A percentile compares a stretch with the other conserved stretches of the same genome.
Conservation (phyloP, 495 filamentous ascomycete species). For the Recurvomyces mirabilis region DNA sequence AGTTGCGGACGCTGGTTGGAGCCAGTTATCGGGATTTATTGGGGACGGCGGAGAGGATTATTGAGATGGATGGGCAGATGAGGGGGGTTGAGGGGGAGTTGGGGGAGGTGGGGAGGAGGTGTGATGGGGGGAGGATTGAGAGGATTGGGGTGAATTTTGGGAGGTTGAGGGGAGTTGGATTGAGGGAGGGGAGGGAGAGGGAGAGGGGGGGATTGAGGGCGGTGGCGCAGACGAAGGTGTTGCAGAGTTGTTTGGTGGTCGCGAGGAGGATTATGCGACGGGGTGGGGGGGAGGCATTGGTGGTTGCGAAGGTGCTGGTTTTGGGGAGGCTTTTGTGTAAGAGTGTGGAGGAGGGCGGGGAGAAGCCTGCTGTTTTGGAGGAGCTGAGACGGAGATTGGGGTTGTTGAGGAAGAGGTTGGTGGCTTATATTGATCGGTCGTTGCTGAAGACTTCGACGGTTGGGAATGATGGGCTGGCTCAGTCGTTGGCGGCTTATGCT, state of each 20-base stretch:
- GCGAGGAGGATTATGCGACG: constrained; percentile 49
- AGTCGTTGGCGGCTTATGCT: constrained; percentile 70
- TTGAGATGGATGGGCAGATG: constrained; percentile 74
- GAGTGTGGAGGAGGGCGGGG: constrained; percentile 44
- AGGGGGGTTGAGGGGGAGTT: constrained; percentile 59
- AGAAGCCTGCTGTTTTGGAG: constrained; percentile 46
- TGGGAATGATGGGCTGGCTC: constrained; percentile 46
- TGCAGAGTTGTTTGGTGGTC: constrained; percentile 48
- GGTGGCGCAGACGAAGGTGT: constrained; percentile 21
- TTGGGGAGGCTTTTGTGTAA: constrained; percentile 61
- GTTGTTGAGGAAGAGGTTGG: constrained; percentile 47
- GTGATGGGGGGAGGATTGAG: constrained; percentile 62
- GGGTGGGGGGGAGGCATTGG: constrained; percentile 45
- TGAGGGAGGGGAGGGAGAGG: neutral
- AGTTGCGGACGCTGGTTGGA: constrained; percentile 81
- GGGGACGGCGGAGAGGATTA: constrained; percentile 83
- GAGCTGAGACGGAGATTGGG: constrained; percentile 51
- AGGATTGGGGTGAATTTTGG: constrained; percentile 53
- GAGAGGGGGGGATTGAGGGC: neutral
- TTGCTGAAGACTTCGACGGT: constrained; percentile 44
- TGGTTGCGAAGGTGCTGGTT: constrained; percentile 72
- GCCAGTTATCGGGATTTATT: constrained; percentile 81
- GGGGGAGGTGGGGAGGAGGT: constrained; percentile 59
- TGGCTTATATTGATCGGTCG: constrained; percentile 56
- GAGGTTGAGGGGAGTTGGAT: constrained; percentile 38